phyloP scores from a whole-genome alignment of 2,329 filamentous ascomycete species.

The Beauveria bassiana region DNA sequence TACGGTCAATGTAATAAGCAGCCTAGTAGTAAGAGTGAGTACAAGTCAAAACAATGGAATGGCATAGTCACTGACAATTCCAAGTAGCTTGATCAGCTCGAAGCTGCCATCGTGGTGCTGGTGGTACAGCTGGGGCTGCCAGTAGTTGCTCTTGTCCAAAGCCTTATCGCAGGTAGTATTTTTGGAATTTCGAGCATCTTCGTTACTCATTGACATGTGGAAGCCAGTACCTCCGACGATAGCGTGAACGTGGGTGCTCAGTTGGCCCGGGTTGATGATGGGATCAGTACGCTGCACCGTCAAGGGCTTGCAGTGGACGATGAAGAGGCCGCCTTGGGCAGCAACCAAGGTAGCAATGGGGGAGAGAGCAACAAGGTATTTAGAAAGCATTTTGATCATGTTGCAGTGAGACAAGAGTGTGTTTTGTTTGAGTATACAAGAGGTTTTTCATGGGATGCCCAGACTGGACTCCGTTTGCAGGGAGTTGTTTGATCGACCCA shows the following conservation, averaged over 20 bases:
- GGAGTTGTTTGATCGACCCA: not conserved
- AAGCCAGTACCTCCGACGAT: conserved; percentile 58
- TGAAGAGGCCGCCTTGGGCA: conserved; percentile 15
- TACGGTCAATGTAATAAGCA: conserved; percentile 20
- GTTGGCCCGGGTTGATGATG: conserved; percentile 44
- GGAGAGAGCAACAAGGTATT: not conserved
- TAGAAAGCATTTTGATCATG: not conserved
- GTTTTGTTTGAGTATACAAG: not conserved
- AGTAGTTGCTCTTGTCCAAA: conserved; percentile 59
- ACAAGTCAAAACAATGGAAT: too few relatives aligned
- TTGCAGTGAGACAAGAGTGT: too few relatives aligned
- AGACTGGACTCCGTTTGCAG: not conserved
- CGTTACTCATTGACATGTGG: conserved; percentile 44
- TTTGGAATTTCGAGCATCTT: conserved; percentile 40
- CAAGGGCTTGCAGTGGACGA: conserved; percentile 20
- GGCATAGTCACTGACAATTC: conserved; percentile 16
- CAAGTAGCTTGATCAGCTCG: conserved; percentile 25
- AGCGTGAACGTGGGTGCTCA: conserved; percentile 51
- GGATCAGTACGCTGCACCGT: conserved; percentile 47
- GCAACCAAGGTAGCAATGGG: not conserved
- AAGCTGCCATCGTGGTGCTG: conserved; percentile 50
- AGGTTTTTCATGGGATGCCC: not conserved
- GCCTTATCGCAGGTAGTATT: conserved; percentile 59
- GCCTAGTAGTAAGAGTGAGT: conserved; percentile 13
- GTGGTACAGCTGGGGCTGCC: conserved; percentile 51